Evolutionary conservation across 1,139 yeast genomes (phyloP), one percentile per base, ranked within the genome.

Genomic region (Kodamaea anthophila): DNA sequence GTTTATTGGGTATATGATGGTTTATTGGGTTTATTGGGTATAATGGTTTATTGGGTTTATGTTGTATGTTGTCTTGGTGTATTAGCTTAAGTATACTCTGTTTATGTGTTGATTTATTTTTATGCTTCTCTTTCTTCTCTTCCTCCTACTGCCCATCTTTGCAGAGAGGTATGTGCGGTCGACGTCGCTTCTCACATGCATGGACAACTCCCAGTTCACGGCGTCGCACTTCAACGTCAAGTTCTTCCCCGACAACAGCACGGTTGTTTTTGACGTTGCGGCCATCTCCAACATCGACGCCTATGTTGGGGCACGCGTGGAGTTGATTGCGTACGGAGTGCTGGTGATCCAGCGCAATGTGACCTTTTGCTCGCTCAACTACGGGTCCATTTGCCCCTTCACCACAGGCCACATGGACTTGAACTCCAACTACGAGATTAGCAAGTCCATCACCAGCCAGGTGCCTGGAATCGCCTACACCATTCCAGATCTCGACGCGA

Each of bases 401-500:
- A 55, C 77, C 15, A 74, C 95, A 3, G 97, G 98, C 24, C 88
- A 88, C 57, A 74, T 91, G 46, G 93, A 84, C 42, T 67, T 87
- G 29, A 53, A 63, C 31, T 70, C 82, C 27, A 57, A 69, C 20
- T 71, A 77, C 44, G 37, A 50, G 9, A 47, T 88, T 16, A 43
- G 64, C 16, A 37, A 48, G 7, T 54, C 58, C 29, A 54, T 80
- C 35, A 59, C 74, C 2, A 49, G 58, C 9, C 54, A 70, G 36
- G 71, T 91, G 36, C 98, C 98, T 0, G 72, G 78, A 5, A 65
- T 91, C 18, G 96, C 96, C 3, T 91, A 76, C 56, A 78, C 93
- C 2, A 73, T 91, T 31, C 99, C 99, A 1, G 96, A 91, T 57
- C 65, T 91, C 42, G 99, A 91, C 51, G 99, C 96, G 5, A 72